Conservation (phyloP, 2,329 filamentous ascomycete genomes). For the Alternaria dauci region DNA sequence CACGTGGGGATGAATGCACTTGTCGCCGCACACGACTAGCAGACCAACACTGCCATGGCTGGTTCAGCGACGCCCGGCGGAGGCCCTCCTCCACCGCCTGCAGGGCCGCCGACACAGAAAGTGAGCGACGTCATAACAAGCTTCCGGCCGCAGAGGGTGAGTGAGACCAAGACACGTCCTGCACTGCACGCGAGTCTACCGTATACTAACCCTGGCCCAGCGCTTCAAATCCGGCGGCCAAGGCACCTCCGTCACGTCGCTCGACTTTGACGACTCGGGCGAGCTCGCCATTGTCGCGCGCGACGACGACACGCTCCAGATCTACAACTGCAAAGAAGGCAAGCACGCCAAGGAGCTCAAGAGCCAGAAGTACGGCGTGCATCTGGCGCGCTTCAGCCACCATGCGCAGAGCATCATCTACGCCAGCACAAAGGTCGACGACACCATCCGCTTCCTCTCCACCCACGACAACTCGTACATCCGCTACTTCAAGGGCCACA, state of each 20-base stretch:
- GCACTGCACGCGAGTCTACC: too few species aligned
- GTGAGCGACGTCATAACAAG: conserved; percentile 79
- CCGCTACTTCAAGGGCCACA: conserved; percentile 94
- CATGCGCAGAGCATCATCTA: conserved; percentile 91
- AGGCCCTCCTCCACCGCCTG: conserved; percentile 40
- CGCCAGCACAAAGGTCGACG: conserved; percentile 93
- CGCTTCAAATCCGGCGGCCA: conserved; percentile 57
- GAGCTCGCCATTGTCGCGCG: conserved; percentile 90
- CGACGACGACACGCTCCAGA: conserved; percentile 93
- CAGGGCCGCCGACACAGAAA: conserved; percentile 59
- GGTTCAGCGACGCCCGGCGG: conserved; percentile 44
- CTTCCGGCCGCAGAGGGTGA: conserved; percentile 82
- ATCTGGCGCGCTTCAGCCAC: conserved; percentile 93
- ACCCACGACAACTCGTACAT: conserved; percentile 97
- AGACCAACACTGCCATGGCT: conserved; percentile 38
- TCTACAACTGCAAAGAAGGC: conserved; percentile 93
- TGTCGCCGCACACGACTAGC: conserved; percentile 12
- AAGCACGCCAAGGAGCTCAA: conserved; percentile 87
- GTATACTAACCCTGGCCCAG: conserved; percentile 37
- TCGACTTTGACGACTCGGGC: conserved; percentile 96
- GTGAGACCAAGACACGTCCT: conserved; percentile 16
- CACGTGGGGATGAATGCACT: conserved; percentile 13
- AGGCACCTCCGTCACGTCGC: conserved; percentile 77
- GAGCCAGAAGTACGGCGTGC: conserved; percentile 96
- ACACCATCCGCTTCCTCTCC: conserved; percentile 84